Evolutionary conservation across 169 alveolate species (phyloP).

Genomic region (Cryptosporidium parvum): DNA sequence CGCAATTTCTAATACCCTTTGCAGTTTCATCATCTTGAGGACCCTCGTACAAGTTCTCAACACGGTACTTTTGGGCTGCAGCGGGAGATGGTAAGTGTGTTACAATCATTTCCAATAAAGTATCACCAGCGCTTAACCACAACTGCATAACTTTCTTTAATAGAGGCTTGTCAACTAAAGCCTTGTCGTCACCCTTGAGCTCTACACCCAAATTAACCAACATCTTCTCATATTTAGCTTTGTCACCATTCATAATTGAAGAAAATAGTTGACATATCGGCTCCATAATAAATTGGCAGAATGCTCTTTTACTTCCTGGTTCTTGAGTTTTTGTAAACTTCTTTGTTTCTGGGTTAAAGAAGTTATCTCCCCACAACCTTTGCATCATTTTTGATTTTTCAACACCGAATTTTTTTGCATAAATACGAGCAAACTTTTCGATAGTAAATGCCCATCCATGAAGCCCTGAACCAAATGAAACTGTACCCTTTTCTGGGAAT

Average conservation of each 20-base stretch:
- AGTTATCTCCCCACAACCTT: slow-evolving; percentile 99
- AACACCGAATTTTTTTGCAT: slow-evolving; percentile 95
- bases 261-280: slow-evolving; percentile 96
- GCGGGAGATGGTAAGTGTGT: slow-evolving; percentile 98
- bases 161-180: slow-evolving; percentile 95
- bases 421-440: slow-evolving; percentile 95
- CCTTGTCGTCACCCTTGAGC: slow-evolving; percentile 95
- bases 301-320: slow-evolving; percentile 93
- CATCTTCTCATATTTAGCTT: slow-evolving; percentile 92
- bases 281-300: slow-evolving; percentile 98
- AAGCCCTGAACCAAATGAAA: slow-evolving; percentile 98
- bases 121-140: slow-evolving; percentile 99
- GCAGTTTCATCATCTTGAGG: slow-evolving; percentile 99
- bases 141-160: slow-evolving; percentile 97
- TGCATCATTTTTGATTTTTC: slow-evolving; percentile 95
- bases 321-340: slow-evolving; percentile 92
- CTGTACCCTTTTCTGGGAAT: slow-evolving; percentile 97
- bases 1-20: slow-evolving; percentile 96
- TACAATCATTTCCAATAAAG: slow-evolving; percentile 98
- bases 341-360: slow-evolving; percentile 95
- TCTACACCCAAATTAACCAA: slow-evolving; percentile 92
- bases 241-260: slow-evolving; percentile 93
- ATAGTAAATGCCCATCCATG: slow-evolving; percentile 99
- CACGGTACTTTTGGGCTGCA: slow-evolving; percentile 98
- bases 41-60: slow-evolving; percentile 97